Evolutionary conservation across 805 yeast genomes (phyloP), one percentile per base, ranked within the genome.

Genomic region (Saturnispora sekii): DNA sequence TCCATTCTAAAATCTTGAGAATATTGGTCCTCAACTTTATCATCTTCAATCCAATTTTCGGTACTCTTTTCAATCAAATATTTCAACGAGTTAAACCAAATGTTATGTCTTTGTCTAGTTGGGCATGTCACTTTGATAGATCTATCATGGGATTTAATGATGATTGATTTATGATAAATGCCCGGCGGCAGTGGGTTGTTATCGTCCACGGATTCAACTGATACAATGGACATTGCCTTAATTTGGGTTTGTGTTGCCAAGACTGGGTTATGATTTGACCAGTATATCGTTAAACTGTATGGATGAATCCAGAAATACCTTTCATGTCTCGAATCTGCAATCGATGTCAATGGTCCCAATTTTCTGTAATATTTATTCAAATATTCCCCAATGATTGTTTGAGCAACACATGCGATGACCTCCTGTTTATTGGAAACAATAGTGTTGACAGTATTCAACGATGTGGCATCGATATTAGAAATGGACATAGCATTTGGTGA

Each of bases 271-370:
- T 79, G 71, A 5, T 75, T 72, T 3, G 90, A 81, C 98, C 98
- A 90, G 62, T 86, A 88, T 39, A 90, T 68, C 0, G 96, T 86
- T 68, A 87, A 66, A 8, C 93, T 82, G 62, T 89, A 89, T 3
- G 98, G 97, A 63, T 90, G 95, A 38, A 93, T 77, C 97, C 97
- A 93, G 72, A 90, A 90, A 66, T 77, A 90, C 52, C 97, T 74
- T 58, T 84, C 93, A 58, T 90, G 98, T 48, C 96, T 75, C 35
- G 76, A 74, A 41, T 87, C 93, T 0, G 90, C 75, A 16, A 86
- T 72, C 1, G 82, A 72, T 33, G 86, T 81, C 41, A 85, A 68
- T 12, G 88, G 82, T 1, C 89, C 89, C 43, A 83, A 64, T 49
- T 79, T 77, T 47, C 93, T 78, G 60, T 81, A 85, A 60, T 89